A percentile compares a stretch with the other conserved stretches of the same genome.
Evolutionary conservation across 1,284 basidiomycete species (phyloP).

Genomic region (Flammula alnicola): DNA sequence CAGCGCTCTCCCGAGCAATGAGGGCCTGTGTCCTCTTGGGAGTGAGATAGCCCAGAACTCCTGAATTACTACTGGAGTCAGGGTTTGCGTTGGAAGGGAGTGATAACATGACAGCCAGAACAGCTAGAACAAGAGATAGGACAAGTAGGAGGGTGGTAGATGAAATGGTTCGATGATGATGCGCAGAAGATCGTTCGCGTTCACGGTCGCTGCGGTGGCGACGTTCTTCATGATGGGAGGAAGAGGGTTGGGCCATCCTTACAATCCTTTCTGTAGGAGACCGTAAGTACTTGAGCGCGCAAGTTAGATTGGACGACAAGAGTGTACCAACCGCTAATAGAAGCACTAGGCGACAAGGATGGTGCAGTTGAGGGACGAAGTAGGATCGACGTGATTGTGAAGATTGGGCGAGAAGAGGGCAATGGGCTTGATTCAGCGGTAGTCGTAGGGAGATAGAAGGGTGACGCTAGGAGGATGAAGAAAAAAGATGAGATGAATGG

Average conservation of each 20-base stretch:
- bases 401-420: slow-evolving; percentile 40
- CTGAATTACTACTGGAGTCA: slow-evolving; percentile 42
- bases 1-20: slow-evolving; percentile 72
- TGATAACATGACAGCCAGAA: slow-evolving; percentile 84
- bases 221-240: slow-evolving; percentile 71
- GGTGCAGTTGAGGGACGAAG: slow-evolving; percentile 54
- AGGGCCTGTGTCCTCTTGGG: slow-evolving; percentile 81
- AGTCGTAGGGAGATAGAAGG: slow-evolving; percentile 24
- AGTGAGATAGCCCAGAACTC: slow-evolving; percentile 71
- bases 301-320: slow-evolving; percentile 7
- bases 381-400: slow-evolving; percentile 67
- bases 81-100: slow-evolving; percentile 56
- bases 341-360: slow-evolving; percentile 74
- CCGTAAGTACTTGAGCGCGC: slow-evolving; percentile 17
- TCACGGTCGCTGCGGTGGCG: slow-evolving; percentile 66
- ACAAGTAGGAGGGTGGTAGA: slow-evolving; percentile 86
- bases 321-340: slow-evolving; percentile 44
- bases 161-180: slow-evolving; percentile 82
- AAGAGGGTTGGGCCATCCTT: slow-evolving; percentile 86
- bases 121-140: slow-evolving; percentile 79
- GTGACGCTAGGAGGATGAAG: slow-evolving; percentile 24
- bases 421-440: slow-evolving; percentile 15
- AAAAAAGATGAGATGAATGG: slow-evolving; percentile 21
- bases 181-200: slow-evolving; percentile 53
- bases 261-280: slow-evolving; percentile 39